A percentile compares a stretch with the other conserved stretches of the same genome.
Conservation (phyloP, 2,329 filamentous ascomycete genomes). For the Neopestalotiopsis rosae region DNA sequence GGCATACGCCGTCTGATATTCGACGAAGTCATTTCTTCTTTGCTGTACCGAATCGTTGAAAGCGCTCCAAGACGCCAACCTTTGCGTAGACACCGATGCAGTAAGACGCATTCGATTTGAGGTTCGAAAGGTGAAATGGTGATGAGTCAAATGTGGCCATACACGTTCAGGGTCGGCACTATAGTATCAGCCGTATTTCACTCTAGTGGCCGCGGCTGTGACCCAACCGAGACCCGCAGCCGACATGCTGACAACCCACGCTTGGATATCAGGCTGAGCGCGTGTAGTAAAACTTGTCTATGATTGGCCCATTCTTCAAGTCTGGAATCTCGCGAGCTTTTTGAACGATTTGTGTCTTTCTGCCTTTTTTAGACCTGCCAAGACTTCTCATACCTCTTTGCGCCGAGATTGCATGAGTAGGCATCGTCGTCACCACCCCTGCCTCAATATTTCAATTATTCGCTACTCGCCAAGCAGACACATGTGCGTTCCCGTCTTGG, state of each 20-base stretch:
- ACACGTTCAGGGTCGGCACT: not conserved
- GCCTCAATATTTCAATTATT: not conserved
- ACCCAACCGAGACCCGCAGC: not conserved
- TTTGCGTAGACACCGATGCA: not conserved
- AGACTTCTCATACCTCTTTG: not conserved
- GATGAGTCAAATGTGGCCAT: not conserved
- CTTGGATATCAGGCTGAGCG: slow-evolving; percentile 4
- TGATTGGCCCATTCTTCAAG: not conserved
- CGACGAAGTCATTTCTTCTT: not conserved
- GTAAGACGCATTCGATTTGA: not conserved
- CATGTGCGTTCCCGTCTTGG: slow-evolving; percentile 12
- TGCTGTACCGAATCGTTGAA: not conserved
- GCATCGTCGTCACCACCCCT: not conserved
- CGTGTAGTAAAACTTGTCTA: not conserved
- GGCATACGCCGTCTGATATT: not conserved
- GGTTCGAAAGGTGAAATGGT: slow-evolving; percentile 1
- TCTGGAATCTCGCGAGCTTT: not conserved
- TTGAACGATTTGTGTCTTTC: not conserved
- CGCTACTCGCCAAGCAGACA: slow-evolving; percentile 2
- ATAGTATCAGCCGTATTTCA: not conserved
- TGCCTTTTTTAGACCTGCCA: not conserved
- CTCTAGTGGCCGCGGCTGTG: not conserved
- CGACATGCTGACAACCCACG: not conserved
- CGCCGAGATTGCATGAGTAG: slow-evolving; percentile 1
- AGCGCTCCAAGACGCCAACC: not conserved